Base-by-base conservation (phyloP, 805 yeast species). In the Starmerella lactis-condensi region DNA sequence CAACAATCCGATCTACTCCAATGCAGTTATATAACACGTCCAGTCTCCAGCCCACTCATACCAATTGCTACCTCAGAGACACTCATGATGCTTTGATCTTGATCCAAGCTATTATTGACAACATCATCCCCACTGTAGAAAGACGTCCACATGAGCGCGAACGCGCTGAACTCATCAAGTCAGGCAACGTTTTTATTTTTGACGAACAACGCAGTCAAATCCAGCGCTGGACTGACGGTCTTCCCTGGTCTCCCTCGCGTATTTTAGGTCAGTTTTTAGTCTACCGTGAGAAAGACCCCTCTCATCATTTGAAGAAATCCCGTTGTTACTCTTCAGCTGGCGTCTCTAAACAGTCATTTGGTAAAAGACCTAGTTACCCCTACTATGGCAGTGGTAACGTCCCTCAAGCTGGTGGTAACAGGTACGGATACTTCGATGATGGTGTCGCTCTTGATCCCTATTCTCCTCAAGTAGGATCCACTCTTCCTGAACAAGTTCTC, bases 201-300 rank as follows among this genome's bases (percentile, higher is more conserved):
- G 67, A 75, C 29, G 93, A 83, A 52, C 79, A 75, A 42, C 59
- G 65, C 9, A 71, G 83, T 0, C 82, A 85, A 3, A 82, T 83
- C 37, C 77, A 76, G 49, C 62, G 96, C 36, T 83, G 96, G 96
- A 83, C 96, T 1, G 96, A 83, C 47, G 93, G 94, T n/a, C 67
- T 78, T 10, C 61, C 83, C 10, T 83, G 96, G 96, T 71, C 83
- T 2, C 93, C 95, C 0, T 75, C 91, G 2, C 61, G 95, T 29
- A 81, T 83, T 24, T 61, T 81, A 17, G 93, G 93, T 5, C 62
- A 89, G 36, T 83, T 83, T 44, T 57, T 83, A 21, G 72, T 83
- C 8, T 83, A 83, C 52, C 65, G 92, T 17, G 91, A 82, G 48
- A 67, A 61, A 33, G 57, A 62, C 49, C 58, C 62, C 45, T 5